phyloP scores from a whole-genome alignment of 192 early-diverging fungal genomes.

The Coemansia sp. region DNA sequence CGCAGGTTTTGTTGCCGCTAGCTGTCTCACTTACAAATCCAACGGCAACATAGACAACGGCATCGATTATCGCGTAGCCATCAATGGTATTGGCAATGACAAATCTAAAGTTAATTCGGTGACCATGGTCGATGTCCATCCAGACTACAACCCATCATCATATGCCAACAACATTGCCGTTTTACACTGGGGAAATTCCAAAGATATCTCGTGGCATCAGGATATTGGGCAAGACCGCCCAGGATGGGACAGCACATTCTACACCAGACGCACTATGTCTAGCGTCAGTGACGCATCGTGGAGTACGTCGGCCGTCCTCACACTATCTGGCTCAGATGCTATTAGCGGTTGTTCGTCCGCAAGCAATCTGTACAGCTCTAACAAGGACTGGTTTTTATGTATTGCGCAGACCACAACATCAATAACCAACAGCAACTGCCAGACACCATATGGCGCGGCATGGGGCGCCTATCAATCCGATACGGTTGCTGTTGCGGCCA shows the following conservation, averaged over 20 bases:
- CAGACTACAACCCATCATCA: constrained; percentile 32
- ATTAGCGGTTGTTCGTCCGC: constrained; percentile 22
- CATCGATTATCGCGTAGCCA: constrained; percentile 31
- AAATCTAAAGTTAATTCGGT: constrained; percentile 15
- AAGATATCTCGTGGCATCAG: constrained; percentile 13
- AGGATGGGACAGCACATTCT: constrained; percentile 27
- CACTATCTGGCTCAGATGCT: constrained; percentile 2
- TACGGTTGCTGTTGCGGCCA: constrained; percentile 32
- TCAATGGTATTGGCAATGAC: constrained; percentile 8
- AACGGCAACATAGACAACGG: constrained; percentile 24
- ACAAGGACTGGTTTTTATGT: constrained; percentile 32
- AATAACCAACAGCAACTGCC: constrained; percentile 32
- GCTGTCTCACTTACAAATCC: constrained; percentile 32
- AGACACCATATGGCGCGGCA: constrained; percentile 31
- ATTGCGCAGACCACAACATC: constrained; percentile 25
- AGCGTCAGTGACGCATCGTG: constrained; percentile 17
- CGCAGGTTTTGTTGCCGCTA: constrained; percentile 31
- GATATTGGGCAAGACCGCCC: constrained; percentile 22
- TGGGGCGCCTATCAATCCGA: constrained; percentile 43
- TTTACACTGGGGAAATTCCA: constrained; percentile 11
- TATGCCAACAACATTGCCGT: constrained; percentile 50
- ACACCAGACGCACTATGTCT: constrained; percentile 27
- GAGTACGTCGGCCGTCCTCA: constrained; percentile 14
- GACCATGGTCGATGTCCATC: constrained; percentile 31
- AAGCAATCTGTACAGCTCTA: constrained; percentile 41